Evolutionary conservation across 768 basidiomycete genomes (phyloP).

Genomic region (Boletus patriciae): DNA sequence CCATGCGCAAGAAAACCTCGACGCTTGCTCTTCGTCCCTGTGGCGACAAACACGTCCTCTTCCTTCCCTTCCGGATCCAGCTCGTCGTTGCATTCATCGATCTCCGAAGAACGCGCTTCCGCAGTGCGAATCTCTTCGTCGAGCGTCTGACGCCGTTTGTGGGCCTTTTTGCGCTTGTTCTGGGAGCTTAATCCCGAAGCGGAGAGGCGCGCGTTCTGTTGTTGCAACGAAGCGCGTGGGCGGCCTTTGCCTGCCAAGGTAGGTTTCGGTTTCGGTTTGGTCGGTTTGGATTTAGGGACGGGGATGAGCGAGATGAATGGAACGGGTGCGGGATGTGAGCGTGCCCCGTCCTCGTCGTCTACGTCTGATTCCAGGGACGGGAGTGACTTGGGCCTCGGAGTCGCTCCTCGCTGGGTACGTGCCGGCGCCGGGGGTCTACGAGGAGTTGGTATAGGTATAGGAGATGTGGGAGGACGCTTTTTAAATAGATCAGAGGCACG

Average conservation of each 20-base stretch:
- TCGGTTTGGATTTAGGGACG: slow-evolving; percentile 8
- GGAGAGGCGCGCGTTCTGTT: slow-evolving; percentile 1
- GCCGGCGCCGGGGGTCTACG: slow-evolving; percentile 58
- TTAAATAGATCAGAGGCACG: slow-evolving; percentile 46
- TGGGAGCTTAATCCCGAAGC: slow-evolving; percentile 15
- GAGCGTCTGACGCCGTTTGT: slow-evolving; percentile 52
- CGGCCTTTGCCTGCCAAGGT: slow-evolving; percentile 19
- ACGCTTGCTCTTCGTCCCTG: slow-evolving; percentile 53
- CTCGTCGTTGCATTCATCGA: slow-evolving; percentile 39
- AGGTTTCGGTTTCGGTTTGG: slow-evolving; percentile 18
- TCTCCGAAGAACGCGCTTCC: slow-evolving; percentile 33
- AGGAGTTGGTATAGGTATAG: slow-evolving; percentile 54
- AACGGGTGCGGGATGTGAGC: slow-evolving; percentile 4
- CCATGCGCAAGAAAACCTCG: slow-evolving; percentile 72
- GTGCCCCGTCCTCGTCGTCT: slow-evolving; percentile 27
- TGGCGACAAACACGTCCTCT: slow-evolving; percentile 51
- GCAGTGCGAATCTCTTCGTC: slow-evolving; percentile 65
- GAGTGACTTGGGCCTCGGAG: slow-evolving; percentile 27
- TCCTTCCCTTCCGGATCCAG: slow-evolving; percentile 35
- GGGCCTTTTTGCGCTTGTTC: slow-evolving; percentile 19
- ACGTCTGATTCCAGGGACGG: slow-evolving; percentile 19
- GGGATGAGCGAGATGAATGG: slow-evolving; percentile 30
- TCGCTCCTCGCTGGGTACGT: slow-evolving; percentile 41
- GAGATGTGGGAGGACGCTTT: slow-evolving; percentile 63
- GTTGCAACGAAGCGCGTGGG: slow-evolving; percentile 6